A percentile compares a stretch with the other conserved stretches of the same genome.
phyloP scores from a whole-genome alignment of 305 asterid species.

The Fraxinus sp. region DNA sequence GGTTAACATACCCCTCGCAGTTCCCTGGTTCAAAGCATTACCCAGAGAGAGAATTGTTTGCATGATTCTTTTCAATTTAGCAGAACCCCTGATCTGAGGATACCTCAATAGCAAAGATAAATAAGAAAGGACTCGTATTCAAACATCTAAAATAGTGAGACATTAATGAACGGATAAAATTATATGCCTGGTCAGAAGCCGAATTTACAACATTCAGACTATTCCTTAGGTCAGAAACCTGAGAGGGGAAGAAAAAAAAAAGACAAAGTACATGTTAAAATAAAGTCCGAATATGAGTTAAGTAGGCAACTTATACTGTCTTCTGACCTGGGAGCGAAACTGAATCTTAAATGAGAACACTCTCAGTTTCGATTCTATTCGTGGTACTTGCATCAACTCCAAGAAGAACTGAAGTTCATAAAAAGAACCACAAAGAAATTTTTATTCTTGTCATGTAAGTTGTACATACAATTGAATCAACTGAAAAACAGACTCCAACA shows the following conservation, averaged over 20 bases:
- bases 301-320: slow-evolving; percentile 22
- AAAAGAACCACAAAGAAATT: slow-evolving; percentile 6
- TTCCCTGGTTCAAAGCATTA: slow-evolving; percentile 92
- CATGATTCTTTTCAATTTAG: slow-evolving; percentile 85
- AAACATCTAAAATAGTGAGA: slow-evolving; percentile 19
- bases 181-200: slow-evolving; percentile 79
- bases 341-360: slow-evolving; percentile 89
- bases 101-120: slow-evolving; percentile 28
- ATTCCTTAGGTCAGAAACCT: slow-evolving; percentile 83
- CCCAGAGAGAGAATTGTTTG: slow-evolving; percentile 94
- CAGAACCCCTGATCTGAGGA: slow-evolving; percentile 83
- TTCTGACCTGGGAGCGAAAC: slow-evolving; percentile 72
- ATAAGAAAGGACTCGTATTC: slow-evolving; percentile 24
- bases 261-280: slow-evolving; percentile 10
- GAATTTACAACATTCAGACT: slow-evolving; percentile 71
- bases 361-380: slow-evolving; percentile 74
- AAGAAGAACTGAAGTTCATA: slow-evolving; percentile 63
- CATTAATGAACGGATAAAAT: slow-evolving; percentile 23
- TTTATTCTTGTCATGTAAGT: slow-evolving; percentile 19
- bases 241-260: slow-evolving; percentile 19
- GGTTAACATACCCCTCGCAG: slow-evolving; percentile 72
- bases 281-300: slow-evolving; percentile 16
- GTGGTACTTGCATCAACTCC: slow-evolving; percentile 96
- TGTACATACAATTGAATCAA: slow-evolving; percentile 14
- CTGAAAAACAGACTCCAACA: slow-evolving; percentile 8